A percentile compares a stretch with the other conserved stretches of the same genome.
These are phyloP conservation scores for Jasminum sambac DNA, from an alignment of 257 asterid species.

Conservation along the genomic window DNA sequence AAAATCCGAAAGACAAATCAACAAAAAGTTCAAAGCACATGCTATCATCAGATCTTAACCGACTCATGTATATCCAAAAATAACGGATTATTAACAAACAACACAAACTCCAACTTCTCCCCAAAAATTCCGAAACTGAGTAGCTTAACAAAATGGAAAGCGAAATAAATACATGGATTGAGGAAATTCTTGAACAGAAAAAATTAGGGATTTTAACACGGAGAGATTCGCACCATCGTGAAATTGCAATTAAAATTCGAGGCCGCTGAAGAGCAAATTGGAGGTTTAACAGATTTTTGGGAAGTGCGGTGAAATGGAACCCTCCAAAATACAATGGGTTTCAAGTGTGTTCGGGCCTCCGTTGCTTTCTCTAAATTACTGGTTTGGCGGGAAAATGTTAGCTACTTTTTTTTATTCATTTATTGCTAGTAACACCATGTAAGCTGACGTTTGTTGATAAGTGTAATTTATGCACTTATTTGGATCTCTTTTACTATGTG, in stretches of 20 bases:
- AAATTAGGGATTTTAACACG: conserved; percentile 1
- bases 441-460: too few relatives aligned
- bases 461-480: too few relatives aligned
- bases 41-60: not conserved
- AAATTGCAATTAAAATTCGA: conserved; percentile 10
- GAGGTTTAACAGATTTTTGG: conserved; percentile 13
- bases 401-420: too few relatives aligned
- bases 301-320: conserved; percentile 22
- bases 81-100: not conserved
- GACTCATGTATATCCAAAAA: not conserved
- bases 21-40: not conserved
- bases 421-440: too few relatives aligned
- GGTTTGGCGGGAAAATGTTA: conserved; percentile 33
- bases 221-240: conserved; percentile 32
- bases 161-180: not conserved
- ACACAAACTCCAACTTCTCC: conserved; percentile 3
- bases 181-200: not conserved
- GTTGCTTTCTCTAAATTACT: conserved; percentile 5
- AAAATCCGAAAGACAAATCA: not conserved
- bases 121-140: conserved; percentile 14
- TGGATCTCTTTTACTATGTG: too few relatives aligned
- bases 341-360: not conserved
- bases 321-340: not conserved
- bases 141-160: conserved; percentile 17
- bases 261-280: conserved; percentile 1